These are phyloP conservation scores for Talaromyces thailandensis DNA, from an alignment of 495 filamentous ascomycete genomes.

Conservation along the genomic window DNA sequence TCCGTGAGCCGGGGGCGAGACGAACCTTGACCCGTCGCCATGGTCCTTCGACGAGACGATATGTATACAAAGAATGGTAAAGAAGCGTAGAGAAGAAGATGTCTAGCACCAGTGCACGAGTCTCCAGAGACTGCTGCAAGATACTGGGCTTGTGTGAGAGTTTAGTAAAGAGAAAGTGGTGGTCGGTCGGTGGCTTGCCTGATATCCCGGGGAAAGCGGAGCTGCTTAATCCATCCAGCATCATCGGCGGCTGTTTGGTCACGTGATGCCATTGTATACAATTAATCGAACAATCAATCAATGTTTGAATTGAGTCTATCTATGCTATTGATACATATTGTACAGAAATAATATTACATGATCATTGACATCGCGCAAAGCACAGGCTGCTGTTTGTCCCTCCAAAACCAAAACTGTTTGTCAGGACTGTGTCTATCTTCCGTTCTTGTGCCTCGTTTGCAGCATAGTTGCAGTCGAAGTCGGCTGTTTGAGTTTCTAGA, in stretches of 20 bases:
- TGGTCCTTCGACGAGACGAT: not conserved
- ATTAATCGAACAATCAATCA: not conserved
- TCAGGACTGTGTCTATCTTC: slow-evolving; percentile 64
- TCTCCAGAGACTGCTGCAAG: not conserved
- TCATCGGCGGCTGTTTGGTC: slow-evolving; percentile 13
- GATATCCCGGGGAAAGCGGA: slow-evolving; percentile 4
- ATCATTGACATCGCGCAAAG: slow-evolving; percentile 40
- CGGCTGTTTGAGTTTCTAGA: slow-evolving; percentile 55
- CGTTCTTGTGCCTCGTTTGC: slow-evolving; percentile 60
- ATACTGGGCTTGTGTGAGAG: not conserved
- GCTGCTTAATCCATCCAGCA: slow-evolving; percentile 20
- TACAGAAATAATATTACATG: slow-evolving; percentile 2
- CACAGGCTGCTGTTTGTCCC: slow-evolving; percentile 91
- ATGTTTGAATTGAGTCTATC: not conserved
- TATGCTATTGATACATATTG: not conserved
- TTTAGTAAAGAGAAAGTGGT: slow-evolving; percentile 6
- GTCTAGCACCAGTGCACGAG: not conserved
- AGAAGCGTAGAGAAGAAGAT: not conserved
- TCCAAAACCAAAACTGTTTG: slow-evolving; percentile 97
- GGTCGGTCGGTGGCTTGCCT: not conserved
- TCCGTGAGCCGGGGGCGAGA: not conserved
- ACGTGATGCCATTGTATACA: slow-evolving; percentile 15
- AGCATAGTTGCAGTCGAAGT: slow-evolving; percentile 83
- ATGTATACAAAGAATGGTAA: not conserved
- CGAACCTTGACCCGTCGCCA: slow-evolving; percentile 5